A percentile compares a stretch with the other conserved stretches of the same genome.
Evolutionary conservation across 306 rosid genomes (phyloP).

Genomic region (Medicago truncatula): DNA sequence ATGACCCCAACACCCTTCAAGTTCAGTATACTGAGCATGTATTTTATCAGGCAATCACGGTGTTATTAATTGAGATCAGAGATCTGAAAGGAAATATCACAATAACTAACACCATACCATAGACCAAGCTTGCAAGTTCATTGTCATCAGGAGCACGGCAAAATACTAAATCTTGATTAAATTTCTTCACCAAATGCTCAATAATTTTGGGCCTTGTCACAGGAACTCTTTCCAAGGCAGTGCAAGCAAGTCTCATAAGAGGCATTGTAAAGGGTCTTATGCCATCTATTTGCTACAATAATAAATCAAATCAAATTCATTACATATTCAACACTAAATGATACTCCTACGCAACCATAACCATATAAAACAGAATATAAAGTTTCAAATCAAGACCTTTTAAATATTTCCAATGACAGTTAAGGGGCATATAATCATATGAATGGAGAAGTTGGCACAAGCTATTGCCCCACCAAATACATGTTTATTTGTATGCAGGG

Average conservation of each 20-base stretch:
- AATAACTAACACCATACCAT: constrained; percentile 61
- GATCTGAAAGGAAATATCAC: constrained; percentile 4
- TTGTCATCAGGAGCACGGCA: constrained; percentile 81
- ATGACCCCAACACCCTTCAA: constrained; percentile 6
- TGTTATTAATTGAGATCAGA: constrained; percentile 2
- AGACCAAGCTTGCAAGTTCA: constrained; percentile 64
- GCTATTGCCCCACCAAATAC: not conserved
- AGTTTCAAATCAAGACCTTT: not conserved
- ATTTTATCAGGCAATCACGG: constrained; percentile 2
- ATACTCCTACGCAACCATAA: constrained; percentile 25
- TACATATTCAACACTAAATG: constrained; percentile 17
- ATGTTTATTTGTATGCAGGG: not conserved
- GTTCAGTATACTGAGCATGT: constrained; percentile 16
- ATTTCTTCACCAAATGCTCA: constrained; percentile 77
- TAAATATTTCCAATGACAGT: not conserved
- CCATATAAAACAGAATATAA: constrained; percentile 20
- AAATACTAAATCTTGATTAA: constrained; percentile 86
- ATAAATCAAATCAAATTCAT: constrained; percentile 38
- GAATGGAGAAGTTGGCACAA: not conserved
- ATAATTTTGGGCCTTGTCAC: constrained; percentile 76
- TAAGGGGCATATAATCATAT: too few relatives aligned
- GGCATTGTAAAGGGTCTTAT: constrained; percentile 98
- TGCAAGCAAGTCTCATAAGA: constrained; percentile 92
- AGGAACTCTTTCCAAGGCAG: constrained; percentile 94
- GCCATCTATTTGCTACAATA: constrained; percentile 79